Percentiles rank a stretch among this genome's conserved stretches.
Conservation (phyloP, 306 rosid species). For the Mimosa bimucronata region DNA sequence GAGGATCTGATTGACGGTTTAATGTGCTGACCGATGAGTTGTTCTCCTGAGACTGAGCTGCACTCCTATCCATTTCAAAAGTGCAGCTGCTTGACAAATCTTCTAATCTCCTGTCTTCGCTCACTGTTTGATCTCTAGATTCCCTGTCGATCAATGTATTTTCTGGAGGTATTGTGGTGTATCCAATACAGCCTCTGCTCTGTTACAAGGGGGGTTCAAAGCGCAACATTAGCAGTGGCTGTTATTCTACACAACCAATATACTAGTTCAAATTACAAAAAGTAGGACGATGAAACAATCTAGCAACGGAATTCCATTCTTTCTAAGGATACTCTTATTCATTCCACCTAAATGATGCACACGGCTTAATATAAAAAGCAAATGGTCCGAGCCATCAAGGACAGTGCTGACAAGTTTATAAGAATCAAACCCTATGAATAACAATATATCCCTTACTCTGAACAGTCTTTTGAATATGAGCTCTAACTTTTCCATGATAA, state of each 20-base stretch:
- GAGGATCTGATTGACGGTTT: slow-evolving; percentile 49
- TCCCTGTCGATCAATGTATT: slow-evolving; percentile 51
- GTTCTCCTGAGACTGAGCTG: slow-evolving; percentile 60
- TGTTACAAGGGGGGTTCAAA: slow-evolving; percentile 73
- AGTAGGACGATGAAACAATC: slow-evolving; percentile 7
- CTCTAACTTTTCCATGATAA: slow-evolving; percentile 45
- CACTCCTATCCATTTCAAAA: slow-evolving; percentile 60
- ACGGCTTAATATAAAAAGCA: neutral
- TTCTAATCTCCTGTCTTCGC: slow-evolving; percentile 58
- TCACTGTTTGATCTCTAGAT: slow-evolving; percentile 50
- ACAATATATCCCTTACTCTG: slow-evolving; percentile 53
- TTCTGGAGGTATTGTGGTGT: slow-evolving; percentile 50
- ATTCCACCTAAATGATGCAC: neutral
- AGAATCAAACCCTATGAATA: slow-evolving; percentile 5
- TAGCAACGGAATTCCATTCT: neutral
- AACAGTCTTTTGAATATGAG: slow-evolving; percentile 36
- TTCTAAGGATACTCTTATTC: neutral
- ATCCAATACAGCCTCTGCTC: slow-evolving; percentile 93
- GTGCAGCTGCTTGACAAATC: slow-evolving; percentile 77
- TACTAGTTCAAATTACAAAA: slow-evolving; percentile 19
- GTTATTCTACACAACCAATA: slow-evolving; percentile 30
- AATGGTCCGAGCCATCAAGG: neutral
- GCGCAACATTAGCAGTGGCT: slow-evolving; percentile 55
- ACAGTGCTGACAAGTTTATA: neutral
- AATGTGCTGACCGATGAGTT: slow-evolving; percentile 45